These are phyloP conservation scores for Exophiala aquamarina DNA, from an alignment of 2,329 filamentous ascomycete genomes.

Conservation along the genomic window DNA sequence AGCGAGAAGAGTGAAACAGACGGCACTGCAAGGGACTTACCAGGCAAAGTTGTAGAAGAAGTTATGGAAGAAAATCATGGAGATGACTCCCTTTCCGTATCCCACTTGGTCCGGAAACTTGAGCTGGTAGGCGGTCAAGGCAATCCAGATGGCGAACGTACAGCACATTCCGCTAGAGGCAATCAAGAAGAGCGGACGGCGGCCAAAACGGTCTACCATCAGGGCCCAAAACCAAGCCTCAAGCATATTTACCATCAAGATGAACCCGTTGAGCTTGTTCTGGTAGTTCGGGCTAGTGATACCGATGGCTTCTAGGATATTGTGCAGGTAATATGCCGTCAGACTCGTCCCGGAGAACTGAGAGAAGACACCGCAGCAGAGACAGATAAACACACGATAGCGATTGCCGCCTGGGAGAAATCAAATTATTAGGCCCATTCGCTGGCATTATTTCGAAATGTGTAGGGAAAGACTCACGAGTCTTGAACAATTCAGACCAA, in stretches of 20 bases:
- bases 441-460: not conserved
- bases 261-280: conserved; percentile 38
- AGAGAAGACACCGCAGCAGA: conserved; percentile 54
- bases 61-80: conserved; percentile 45
- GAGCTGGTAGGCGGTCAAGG: conserved; percentile 35
- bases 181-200: conserved; percentile 43
- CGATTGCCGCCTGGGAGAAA: conserved; percentile 47
- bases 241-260: conserved; percentile 38
- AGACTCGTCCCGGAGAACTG: conserved; percentile 56
- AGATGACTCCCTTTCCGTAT: conserved; percentile 39
- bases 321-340: conserved; percentile 36
- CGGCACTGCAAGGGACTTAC: conserved; percentile 32
- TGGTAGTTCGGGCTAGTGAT: conserved; percentile 35
- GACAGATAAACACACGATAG: conserved; percentile 52
- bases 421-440: not conserved
- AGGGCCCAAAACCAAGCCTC: conserved; percentile 37
- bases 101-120: conserved; percentile 28
- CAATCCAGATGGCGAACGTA: conserved; percentile 44
- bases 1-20: too few relatives aligned
- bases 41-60: conserved; percentile 41
- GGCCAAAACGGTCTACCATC: conserved; percentile 40
- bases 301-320: conserved; percentile 38
- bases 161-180: conserved; percentile 44
- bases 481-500: conserved; percentile 63
- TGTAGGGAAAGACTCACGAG: conserved; percentile 29